Conservation (phyloP, 352 stramenopile species). For the Globisporangium echinulatum region DNA sequence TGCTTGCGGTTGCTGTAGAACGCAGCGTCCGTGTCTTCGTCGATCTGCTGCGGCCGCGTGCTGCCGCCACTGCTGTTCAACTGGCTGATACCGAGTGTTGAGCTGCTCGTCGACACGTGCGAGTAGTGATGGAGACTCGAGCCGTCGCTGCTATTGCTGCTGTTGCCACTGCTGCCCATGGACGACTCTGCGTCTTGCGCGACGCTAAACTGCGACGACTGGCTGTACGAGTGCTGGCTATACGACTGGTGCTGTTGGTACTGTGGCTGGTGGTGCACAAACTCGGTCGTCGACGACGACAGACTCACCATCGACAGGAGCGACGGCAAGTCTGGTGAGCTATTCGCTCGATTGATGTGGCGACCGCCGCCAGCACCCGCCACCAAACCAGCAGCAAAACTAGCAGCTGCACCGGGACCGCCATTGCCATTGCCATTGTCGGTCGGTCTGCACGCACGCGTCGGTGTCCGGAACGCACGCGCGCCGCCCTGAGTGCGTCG, state of each 20-base stretch:
- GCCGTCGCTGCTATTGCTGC: neutral
- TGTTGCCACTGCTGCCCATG: neutral
- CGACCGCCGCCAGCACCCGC: no score
- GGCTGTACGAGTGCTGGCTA: slow-evolving; percentile 11
- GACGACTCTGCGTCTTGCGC: slow-evolving; percentile 16
- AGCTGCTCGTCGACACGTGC: slow-evolving; percentile 1
- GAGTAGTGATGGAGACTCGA: neutral
- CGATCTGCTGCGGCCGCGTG: slow-evolving; percentile 3
- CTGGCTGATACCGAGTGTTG: neutral
- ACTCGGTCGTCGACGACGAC: slow-evolving; percentile 24
- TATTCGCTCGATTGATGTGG: slow-evolving; percentile 11
- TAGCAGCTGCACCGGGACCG: no score
- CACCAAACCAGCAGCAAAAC: no score
- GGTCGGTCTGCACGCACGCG: no score
- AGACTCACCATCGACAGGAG: slow-evolving; percentile 17
- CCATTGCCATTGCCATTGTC: no score
- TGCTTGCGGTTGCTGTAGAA: slow-evolving; percentile 9
- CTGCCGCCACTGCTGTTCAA: neutral
- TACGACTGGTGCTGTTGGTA: no score
- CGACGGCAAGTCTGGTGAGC: slow-evolving; percentile 15
- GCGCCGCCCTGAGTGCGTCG: slow-evolving; percentile 1
- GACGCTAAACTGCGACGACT: slow-evolving; percentile 19
- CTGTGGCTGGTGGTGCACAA: slow-evolving; percentile 17
- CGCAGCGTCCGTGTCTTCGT: slow-evolving; percentile 5
- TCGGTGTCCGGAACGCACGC: neutral